A percentile compares a stretch with the other conserved stretches of the same genome.
phyloP scores from a whole-genome alignment of 2,329 filamentous ascomycete species.

The Acrocalymma vagum region DNA sequence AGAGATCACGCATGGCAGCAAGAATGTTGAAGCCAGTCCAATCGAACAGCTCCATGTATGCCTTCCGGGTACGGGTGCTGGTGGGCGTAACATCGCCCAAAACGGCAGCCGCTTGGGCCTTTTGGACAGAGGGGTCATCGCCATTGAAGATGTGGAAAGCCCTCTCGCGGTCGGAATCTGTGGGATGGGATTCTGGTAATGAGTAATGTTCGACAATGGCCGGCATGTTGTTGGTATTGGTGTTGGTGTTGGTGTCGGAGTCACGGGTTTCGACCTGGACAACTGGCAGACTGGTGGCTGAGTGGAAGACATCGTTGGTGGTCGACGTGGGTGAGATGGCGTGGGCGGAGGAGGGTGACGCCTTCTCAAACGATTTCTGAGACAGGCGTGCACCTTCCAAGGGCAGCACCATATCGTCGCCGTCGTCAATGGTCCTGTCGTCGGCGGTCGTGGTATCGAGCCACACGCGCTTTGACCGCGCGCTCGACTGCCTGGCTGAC shows the following conservation, averaged over 20 bases:
- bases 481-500: slow-evolving; percentile 19
- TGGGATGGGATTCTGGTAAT: slow-evolving; percentile 52
- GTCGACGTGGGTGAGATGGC: slow-evolving; percentile 51
- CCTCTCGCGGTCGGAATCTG: slow-evolving; percentile 76
- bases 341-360: slow-evolving; percentile 38
- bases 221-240: too few relatives aligned
- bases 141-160: slow-evolving; percentile 87
- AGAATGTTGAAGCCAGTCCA: slow-evolving; percentile 85
- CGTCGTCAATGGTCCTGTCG: slow-evolving; percentile 37
- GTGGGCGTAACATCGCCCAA: slow-evolving; percentile 75
- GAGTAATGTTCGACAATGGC: slow-evolving; percentile 44
- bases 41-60: slow-evolving; percentile 94
- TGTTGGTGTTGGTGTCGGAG: slow-evolving; percentile 41
- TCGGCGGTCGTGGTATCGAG: slow-evolving; percentile 49
- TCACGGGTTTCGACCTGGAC: slow-evolving; percentile 60
- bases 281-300: slow-evolving; percentile 58
- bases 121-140: slow-evolving; percentile 80
- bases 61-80: slow-evolving; percentile 66
- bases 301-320: slow-evolving; percentile 55
- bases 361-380: slow-evolving; percentile 43
- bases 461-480: slow-evolving; percentile 48
- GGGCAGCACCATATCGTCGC: slow-evolving; percentile 45
- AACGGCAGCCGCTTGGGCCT: slow-evolving; percentile 84
- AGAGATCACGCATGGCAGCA: slow-evolving; percentile 79
- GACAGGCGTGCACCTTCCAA: slow-evolving; percentile 48